A percentile compares a stretch with the other conserved stretches of the same genome.
Evolutionary conservation across 768 basidiomycete species (phyloP).

Genomic region (Chiua virens): DNA sequence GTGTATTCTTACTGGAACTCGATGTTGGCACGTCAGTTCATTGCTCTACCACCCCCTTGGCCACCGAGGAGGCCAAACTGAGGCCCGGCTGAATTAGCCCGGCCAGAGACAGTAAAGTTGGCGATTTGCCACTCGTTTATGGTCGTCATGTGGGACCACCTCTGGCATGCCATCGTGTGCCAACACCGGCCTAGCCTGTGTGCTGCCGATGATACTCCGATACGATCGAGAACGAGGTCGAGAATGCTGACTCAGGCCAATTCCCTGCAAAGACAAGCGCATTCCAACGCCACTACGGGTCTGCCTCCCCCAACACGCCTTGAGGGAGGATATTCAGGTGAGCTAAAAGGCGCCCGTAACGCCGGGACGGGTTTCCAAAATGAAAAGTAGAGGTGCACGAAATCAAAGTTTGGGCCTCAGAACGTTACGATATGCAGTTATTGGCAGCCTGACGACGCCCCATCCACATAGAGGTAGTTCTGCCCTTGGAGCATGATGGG

Average conservation of each 20-base stretch:
- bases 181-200: too few relatives aligned
- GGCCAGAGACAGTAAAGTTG: not conserved
- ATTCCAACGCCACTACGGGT: constrained; percentile 25
- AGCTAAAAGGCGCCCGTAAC: too few relatives aligned
- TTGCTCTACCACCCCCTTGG: not conserved
- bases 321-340: not conserved
- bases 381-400: not conserved
- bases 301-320: constrained; percentile 6
- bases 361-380: not conserved
- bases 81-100: too few relatives aligned
- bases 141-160: not conserved
- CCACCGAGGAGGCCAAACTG: not conserved
- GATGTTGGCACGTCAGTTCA: not conserved
- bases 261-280: constrained; percentile 6
- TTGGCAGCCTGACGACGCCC: constrained; percentile 3
- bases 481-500: constrained; percentile 6
- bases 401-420: constrained; percentile 9
- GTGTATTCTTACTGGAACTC: constrained; percentile 4
- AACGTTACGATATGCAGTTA: not conserved
- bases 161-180: not conserved
- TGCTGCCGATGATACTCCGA: too few relatives aligned
- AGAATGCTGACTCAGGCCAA: constrained; percentile 3
- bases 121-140: not conserved
- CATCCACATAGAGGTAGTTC: constrained; percentile 21
- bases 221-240: not conserved